Base-by-base conservation (phyloP, 2,329 filamentous ascomycete genomes). In the Arthrobotrys sphaeroides region DNA sequence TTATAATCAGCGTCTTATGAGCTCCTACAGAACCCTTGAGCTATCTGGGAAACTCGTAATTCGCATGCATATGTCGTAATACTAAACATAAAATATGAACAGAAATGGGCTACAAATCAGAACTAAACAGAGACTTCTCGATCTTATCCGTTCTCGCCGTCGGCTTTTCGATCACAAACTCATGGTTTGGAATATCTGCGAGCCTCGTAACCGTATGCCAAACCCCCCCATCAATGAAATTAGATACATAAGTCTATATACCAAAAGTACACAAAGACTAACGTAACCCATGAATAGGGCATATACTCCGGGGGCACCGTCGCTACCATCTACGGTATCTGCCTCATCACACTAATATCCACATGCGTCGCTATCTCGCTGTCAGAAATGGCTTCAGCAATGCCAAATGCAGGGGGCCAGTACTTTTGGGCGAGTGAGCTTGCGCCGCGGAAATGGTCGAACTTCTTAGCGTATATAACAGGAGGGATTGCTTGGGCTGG, bases 401-500 rank as follows among this genome's bases (percentile, higher is more conserved):
- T 85, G 69, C 85, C 85, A 2, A 84, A 84, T 7, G 83, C 84
- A 60, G 85, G 85, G 20, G 85, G 85, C 45, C 85, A 85, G 84
- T 86, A 86, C 67, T 85, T 85, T 77, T 86, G 85, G 85, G 84
- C 85, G 40, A 84, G 84, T 5, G 84, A 83, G 0, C 82, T 86
- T 24, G 84, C 84, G 2, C 84, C 85, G 0, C 81, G 80, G 36
- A 78, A 78, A 43, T 81, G 81, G 43, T 84, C 82, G 10, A 82
- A 82, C 18, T 79, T 84, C 42, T 73, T 85, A 77, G 84, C 84
- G 47, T 85, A 85, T 77, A 78, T 82, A 20, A 85, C 84, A 0
- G 84, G 84, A 9, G 87, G 84, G 83, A 83, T 87, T 70, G 85
- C 85, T 1, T 87, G 85, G 83, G 84, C 85, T n/a, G 86, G 85